These are phyloP conservation scores for Raddia guianensis DNA, from an alignment of 176 grass and related monocot genomes.

Conservation along the genomic window DNA sequence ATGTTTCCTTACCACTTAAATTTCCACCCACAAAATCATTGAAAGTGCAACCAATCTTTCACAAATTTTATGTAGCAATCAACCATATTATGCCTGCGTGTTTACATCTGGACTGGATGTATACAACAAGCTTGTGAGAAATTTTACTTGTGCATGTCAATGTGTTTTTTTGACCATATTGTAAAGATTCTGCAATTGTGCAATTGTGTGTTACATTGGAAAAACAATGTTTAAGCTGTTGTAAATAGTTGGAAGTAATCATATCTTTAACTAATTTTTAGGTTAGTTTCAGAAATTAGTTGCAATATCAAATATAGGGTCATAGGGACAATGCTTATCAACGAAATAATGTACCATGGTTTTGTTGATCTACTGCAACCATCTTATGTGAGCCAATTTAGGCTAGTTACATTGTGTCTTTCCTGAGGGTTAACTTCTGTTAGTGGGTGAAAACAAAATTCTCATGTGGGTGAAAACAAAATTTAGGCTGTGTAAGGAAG, in stretches of 20 bases:
- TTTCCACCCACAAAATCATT: constrained; percentile 6
- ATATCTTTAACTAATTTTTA: not conserved
- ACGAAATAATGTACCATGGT: not conserved
- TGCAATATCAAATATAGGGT: not conserved
- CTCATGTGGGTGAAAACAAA: not conserved
- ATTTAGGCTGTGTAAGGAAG: not conserved
- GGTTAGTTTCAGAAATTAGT: not conserved
- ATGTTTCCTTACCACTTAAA: not conserved
- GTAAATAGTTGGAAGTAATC: not conserved
- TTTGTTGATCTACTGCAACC: not conserved
- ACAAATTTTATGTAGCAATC: not conserved
- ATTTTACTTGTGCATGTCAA: not conserved
- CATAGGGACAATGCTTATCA: not conserved
- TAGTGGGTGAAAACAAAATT: constrained; percentile 14
- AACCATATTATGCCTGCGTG: not conserved
- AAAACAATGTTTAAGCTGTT: not conserved
- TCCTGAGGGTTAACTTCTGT: not conserved
- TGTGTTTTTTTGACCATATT: not conserved
- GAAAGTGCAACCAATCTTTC: not conserved
- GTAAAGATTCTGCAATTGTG: not conserved
- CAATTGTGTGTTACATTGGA: not conserved
- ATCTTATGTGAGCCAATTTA: not conserved
- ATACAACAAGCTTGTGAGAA: not conserved
- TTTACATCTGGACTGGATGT: not conserved
- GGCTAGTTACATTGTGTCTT: not conserved